These are phyloP conservation scores for Auricularia cornea DNA, from an alignment of 768 basidiomycete genomes.

Conservation along the genomic window DNA sequence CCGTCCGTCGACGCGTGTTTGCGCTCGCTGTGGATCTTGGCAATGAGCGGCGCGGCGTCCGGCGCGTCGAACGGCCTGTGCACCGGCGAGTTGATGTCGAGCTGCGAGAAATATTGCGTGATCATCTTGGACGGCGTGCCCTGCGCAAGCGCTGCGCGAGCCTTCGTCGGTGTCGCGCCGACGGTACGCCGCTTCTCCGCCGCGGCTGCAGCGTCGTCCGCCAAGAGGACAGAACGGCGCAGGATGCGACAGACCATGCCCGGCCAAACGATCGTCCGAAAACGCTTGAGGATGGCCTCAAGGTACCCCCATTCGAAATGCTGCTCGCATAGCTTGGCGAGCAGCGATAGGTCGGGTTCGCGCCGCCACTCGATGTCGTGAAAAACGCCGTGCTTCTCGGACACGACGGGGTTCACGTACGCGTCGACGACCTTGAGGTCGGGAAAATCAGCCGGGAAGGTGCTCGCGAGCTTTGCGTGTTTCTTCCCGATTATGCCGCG, in stretches of 20 bases:
- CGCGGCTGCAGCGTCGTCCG: conserved; percentile 23
- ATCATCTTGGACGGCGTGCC: conserved; percentile 47
- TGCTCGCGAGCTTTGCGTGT: conserved; percentile 46
- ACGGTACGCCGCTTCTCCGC: conserved; percentile 1
- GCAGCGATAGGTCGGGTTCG: conserved; percentile 60
- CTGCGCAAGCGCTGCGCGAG: conserved; percentile 18
- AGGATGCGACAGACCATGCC: conserved; percentile 62
- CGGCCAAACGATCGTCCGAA: conserved; percentile 76
- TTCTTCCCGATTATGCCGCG: conserved; percentile 58
- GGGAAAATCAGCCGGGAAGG: conserved; percentile 62
- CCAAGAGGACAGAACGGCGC: conserved; percentile 50
- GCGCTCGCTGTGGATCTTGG: conserved; percentile 59
- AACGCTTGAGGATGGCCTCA: conserved; percentile 74
- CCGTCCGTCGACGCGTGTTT: conserved; percentile 63
- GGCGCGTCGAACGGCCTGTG: conserved; percentile 24
- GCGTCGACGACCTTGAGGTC: conserved; percentile 63
- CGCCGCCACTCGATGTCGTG: conserved; percentile 37
- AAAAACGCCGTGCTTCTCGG: conserved; percentile 44
- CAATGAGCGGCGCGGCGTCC: conserved; percentile 38
- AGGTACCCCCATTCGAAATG: conserved; percentile 91
- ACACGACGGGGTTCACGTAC: conserved; percentile 72
- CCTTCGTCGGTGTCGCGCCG: conserved; percentile 36
- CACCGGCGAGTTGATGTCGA: conserved; percentile 25
- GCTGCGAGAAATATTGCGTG: conserved; percentile 44
- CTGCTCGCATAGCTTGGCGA: conserved; percentile 75